Conservation (phyloP, 257 asterid species). For the Rauvolfia tetraphylla region DNA sequence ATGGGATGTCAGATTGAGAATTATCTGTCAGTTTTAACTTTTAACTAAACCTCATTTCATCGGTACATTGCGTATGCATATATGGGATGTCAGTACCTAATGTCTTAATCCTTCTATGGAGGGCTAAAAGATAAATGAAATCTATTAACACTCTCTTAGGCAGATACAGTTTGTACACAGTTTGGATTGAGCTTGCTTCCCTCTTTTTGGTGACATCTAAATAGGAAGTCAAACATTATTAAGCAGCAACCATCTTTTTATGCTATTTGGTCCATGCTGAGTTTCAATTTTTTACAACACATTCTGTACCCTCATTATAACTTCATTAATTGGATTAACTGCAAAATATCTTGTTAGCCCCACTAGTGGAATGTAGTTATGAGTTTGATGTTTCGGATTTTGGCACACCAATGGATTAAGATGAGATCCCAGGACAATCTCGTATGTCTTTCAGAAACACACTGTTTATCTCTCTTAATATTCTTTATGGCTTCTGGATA, state of each 20-base stretch:
- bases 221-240: no score
- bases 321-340: neutral
- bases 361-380: neutral
- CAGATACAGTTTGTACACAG: no score
- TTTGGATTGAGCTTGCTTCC: no score
- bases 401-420: neutral
- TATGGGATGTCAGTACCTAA: neutral
- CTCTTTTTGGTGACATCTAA: no score
- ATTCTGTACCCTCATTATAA: no score
- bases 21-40: neutral
- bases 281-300: no score
- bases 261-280: no score
- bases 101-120: neutral
- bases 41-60: neutral
- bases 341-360: neutral
- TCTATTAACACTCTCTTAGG: no score
- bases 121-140: neutral
- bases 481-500: neutral
- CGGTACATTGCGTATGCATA: neutral
- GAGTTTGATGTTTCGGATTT: neutral
- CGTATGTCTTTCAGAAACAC: neutral
- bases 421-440: neutral
- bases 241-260: neutral
- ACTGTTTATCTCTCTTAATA: neutral
- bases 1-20: neutral